Percentiles rank a stretch among this genome's conserved stretches.
These are phyloP conservation scores for Amauroascus verrucosus DNA, from an alignment of 2,329 filamentous ascomycete species.

Conservation along the genomic window DNA sequence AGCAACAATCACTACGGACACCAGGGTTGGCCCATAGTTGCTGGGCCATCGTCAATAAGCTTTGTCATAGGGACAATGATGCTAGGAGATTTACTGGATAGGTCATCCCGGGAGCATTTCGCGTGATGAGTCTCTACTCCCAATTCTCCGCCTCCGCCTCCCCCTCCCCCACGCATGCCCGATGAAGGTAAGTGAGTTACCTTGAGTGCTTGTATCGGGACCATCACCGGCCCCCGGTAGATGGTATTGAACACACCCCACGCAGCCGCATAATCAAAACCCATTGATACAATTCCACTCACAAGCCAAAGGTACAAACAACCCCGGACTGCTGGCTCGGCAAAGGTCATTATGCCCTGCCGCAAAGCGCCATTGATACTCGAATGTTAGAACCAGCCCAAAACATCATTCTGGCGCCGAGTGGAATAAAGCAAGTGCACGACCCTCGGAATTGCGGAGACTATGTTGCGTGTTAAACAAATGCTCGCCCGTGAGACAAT, in stretches of 20 bases:
- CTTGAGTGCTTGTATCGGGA: slow-evolving; percentile 58
- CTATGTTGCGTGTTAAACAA: slow-evolving; percentile 51
- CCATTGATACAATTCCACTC: slow-evolving; percentile 52
- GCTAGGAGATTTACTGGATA: slow-evolving; percentile 14
- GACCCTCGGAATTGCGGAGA: slow-evolving; percentile 47
- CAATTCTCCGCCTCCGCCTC: slow-evolving; percentile 33
- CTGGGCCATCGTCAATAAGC: slow-evolving; percentile 15
- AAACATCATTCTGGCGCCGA: slow-evolving; percentile 13
- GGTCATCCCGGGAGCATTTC: slow-evolving; percentile 25
- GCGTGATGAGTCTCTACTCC: slow-evolving; percentile 22
- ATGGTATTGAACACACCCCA: slow-evolving; percentile 68
- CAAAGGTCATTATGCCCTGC: slow-evolving; percentile 51
- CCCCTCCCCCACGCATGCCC: slow-evolving; percentile 61
- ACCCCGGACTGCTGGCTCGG: slow-evolving; percentile 58
- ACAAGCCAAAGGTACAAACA: slow-evolving; percentile 62
- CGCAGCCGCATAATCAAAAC: slow-evolving; percentile 56
- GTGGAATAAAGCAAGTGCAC: slow-evolving; percentile 48
- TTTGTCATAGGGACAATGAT: background rate
- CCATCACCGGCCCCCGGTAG: slow-evolving; percentile 64
- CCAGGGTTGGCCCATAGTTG: slow-evolving; percentile 45
- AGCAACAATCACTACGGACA: slow-evolving; percentile 45
- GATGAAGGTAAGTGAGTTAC: slow-evolving; percentile 55
- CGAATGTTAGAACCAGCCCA: slow-evolving; percentile 29
- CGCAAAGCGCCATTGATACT: slow-evolving; percentile 44
- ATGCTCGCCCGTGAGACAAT: slow-evolving; percentile 57